Base-by-base conservation (phyloP, 306 rosid genomes). In the Crotalaria pallida region DNA sequence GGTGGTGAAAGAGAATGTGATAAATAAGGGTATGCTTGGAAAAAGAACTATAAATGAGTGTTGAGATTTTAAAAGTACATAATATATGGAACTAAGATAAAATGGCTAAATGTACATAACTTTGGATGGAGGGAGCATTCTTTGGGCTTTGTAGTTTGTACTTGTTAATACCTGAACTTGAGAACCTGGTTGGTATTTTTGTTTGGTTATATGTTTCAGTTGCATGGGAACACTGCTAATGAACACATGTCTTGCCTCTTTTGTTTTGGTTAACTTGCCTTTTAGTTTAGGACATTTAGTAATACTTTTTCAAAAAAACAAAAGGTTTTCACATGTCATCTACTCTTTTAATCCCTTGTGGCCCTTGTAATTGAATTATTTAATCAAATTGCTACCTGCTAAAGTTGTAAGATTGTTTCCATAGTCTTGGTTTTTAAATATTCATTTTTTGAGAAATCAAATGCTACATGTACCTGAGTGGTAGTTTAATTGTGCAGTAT, bases 401-500 rank as follows among this genome's bases (percentile, higher is more conserved):
- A 18, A 51, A 60, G 27, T 60, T 13, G 3, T 29, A 23, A 21
- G 29, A 13, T 17, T 53, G 16, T 56, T 33, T 62, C 6, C 1
- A 2, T 2, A 13, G 13, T 17, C 44, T 61, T 62, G 7, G 44
- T 29, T 5, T 65, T 15, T 33, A 38, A 12, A 5, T 23, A 7
- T 36, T 4, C 34, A 6, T 11, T 26, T 31, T 5, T 26, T 10
- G 4, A 38, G n/a, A 23, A 31, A 40, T 48, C 18, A 69, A 58
- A 19, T 2, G 65, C 21, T 18, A 0, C 67, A 21, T 61, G 17
- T 61, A 29, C 5, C 73, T 74, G 15, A 38, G 58, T 45, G 44
- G 13, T 29, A 11, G 45, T 26, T 41, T 67, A 5, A 4, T 11
- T 2, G 4, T 80, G 74, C 88, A 93, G 96, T 93, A 80, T 88